Evolutionary conservation across 2,329 filamentous ascomycete genomes (phyloP).

Genomic region (Fusarium longipes): DNA sequence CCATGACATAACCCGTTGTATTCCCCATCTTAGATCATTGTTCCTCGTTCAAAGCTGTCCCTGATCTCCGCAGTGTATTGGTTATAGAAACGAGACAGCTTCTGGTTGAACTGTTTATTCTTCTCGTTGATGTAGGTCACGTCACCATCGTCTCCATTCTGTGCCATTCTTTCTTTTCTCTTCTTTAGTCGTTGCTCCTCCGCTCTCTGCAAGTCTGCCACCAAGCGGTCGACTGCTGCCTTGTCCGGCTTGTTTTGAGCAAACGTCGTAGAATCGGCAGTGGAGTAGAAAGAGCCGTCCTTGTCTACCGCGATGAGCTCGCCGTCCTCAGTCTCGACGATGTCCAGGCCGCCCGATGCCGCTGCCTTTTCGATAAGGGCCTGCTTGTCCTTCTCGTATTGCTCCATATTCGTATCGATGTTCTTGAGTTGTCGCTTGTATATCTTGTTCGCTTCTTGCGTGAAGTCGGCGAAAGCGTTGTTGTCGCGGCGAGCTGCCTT

Average conservation of each 20-base stretch:
- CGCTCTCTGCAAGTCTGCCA: constrained; percentile 86
- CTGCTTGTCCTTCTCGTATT: constrained; percentile 89
- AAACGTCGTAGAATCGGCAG: constrained; percentile 83
- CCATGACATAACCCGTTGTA: constrained; percentile 24
- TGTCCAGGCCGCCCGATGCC: constrained; percentile 84
- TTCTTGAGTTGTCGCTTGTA: constrained; percentile 92
- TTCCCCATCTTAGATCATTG: constrained; percentile 77
- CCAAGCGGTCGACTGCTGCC: constrained; percentile 86
- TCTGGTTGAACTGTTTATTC: constrained; percentile 99
- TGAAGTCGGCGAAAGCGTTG: constrained; percentile 90
- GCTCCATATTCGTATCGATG: constrained; percentile 79
- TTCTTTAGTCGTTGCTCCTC: constrained; percentile 90
- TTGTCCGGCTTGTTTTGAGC: constrained; percentile 88
- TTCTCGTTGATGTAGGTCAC: constrained; percentile 99
- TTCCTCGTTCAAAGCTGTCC: constrained; percentile 97
- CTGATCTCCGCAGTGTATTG: constrained; percentile 98
- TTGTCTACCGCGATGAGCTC: constrained; percentile 95
- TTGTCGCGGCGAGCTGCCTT: constrained; percentile 84
- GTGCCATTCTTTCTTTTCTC: constrained; percentile 79
- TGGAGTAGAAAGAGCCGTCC: constrained; percentile 90
- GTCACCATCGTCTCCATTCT: constrained; percentile 86
- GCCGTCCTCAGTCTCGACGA: constrained; percentile 94
- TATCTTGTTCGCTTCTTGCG: constrained; percentile 86
- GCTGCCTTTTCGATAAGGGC: constrained; percentile 87
- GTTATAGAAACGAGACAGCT: constrained; percentile 95